A percentile compares a stretch with the other conserved stretches of the same genome.
These are phyloP conservation scores for Myxozyma neglecta DNA, from an alignment of 805 yeast species.

Conservation along the genomic window DNA sequence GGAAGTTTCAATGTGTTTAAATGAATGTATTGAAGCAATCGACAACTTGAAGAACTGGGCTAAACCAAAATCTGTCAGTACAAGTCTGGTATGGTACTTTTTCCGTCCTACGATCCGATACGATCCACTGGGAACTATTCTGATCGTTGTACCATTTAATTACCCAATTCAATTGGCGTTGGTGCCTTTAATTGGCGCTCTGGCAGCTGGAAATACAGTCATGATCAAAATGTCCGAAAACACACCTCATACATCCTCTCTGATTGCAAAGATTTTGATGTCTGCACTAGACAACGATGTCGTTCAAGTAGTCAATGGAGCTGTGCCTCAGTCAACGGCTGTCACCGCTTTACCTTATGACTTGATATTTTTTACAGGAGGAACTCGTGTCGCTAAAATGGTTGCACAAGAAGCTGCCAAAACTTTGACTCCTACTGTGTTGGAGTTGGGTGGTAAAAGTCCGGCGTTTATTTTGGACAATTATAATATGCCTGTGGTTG, in stretches of 20 bases:
- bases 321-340: constrained; percentile 57
- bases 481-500: constrained; percentile 44
- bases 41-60: constrained; percentile 61
- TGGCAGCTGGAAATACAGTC: constrained; percentile 83
- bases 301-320: constrained; percentile 71
- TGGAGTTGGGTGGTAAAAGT: constrained; percentile 94
- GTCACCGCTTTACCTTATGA: constrained; percentile 69
- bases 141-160: constrained; percentile 78
- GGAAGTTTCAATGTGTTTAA: constrained; percentile 55
- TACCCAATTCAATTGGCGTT: constrained; percentile 68
- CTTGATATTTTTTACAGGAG: constrained; percentile 85
- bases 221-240: constrained; percentile 74
- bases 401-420: constrained; percentile 83
- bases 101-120: constrained; percentile 36
- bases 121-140: constrained; percentile 59
- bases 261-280: constrained; percentile 57
- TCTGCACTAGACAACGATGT: constrained; percentile 57
- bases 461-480: constrained; percentile 70
- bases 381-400: constrained; percentile 69
- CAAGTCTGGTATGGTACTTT: constrained; percentile 7
- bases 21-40: constrained; percentile 62
- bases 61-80: constrained; percentile 43
- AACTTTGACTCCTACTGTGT: constrained; percentile 70
- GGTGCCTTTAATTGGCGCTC: constrained; percentile 71
- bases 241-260: constrained; percentile 59